Evolutionary conservation across 2,329 filamentous ascomycete species (phyloP), one percentile per base, ranked within the genome.

Genomic region (Lanzia echinophila): DNA sequence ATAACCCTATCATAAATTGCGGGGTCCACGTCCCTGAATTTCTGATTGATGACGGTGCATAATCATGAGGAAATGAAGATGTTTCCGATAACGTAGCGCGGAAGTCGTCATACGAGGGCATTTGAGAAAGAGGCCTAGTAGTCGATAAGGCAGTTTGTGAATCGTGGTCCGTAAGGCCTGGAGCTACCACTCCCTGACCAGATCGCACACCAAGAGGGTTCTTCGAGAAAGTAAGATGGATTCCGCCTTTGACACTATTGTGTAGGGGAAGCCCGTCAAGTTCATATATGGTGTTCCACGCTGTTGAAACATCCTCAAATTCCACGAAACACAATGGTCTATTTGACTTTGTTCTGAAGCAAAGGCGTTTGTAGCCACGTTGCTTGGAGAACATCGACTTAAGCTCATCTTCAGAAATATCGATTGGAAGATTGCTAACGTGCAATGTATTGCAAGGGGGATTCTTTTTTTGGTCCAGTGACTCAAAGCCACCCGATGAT

Each of bases 281-380:
- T 54, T 96, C 90, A 60, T 91, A 83, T 2, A 97, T 78, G 1
- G 91, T 87, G 71, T 94, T 95, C 41, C 92, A 96, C 0, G 94
- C 92, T 65, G 90, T 92, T 1, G 88, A 87, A 11, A 95, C 79
- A 64, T 96, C 91, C 65, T 97, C 92, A 63, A 97, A 99, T 70
- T 99, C 94, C 36, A 99, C 94, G 70, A 97, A 97, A 68, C 94
- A 97, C 91, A 97, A 97, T 2, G 92, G 92, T 0, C 92, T 92
- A 63, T 96, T 96, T 61, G 88, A 83, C 74, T 97, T 97, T 51
- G 90, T 95, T 33, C 92, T 82, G 76, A 96, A 96, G 67, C 90
- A 96, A 7, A 99, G 82, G 28, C 94, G 82, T 73, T 95, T 97
- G 75, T 96, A 99, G 3, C 94, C 94, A 46, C 91, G 85, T 69